A percentile compares a stretch with the other conserved stretches of the same genome.
Evolutionary conservation across 139 green algal species (phyloP).

Genomic region (Desmodesmus armatus): DNA sequence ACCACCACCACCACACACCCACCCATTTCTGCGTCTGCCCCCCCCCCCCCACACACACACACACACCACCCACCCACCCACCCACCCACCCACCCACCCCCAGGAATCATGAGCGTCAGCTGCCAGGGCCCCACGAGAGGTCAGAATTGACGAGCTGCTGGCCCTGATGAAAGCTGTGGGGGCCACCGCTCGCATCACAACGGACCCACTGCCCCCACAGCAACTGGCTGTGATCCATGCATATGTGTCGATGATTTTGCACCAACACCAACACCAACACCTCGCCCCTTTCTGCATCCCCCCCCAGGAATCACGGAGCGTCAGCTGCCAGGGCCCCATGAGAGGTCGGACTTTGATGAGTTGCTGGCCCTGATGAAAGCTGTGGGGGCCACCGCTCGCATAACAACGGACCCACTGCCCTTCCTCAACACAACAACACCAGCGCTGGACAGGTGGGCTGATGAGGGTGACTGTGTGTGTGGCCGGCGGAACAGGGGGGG

Average conservation of each 20-base stretch:
- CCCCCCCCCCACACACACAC: no score
- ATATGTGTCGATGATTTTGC: no score
- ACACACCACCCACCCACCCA: no score
- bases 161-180: constrained; percentile 17
- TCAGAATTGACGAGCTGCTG: no score
- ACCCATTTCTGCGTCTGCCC: no score
- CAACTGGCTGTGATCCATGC: no score
- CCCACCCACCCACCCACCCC: background rate
- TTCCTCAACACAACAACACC: constrained; percentile 21
- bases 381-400: constrained; percentile 11
- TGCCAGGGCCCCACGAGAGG: background rate
- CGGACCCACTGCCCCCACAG: constrained; percentile 41
- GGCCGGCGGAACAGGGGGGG: background rate
- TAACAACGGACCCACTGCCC: constrained; percentile 41
- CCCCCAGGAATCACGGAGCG: background rate
- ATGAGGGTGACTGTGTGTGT: background rate
- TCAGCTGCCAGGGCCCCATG: constrained; percentile 10
- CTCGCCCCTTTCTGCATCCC: background rate
- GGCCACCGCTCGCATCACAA: constrained; percentile 17
- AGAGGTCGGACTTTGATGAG: constrained; percentile 11
- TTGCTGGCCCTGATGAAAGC: constrained; percentile 26
- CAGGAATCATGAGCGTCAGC: constrained; percentile 5
- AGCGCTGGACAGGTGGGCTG: constrained; percentile 18
- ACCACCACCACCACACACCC: no score
- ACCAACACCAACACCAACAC: background rate